phyloP scores from a whole-genome alignment of 2,329 filamentous ascomycete genomes.

The Apiospora kogelbergensis region DNA sequence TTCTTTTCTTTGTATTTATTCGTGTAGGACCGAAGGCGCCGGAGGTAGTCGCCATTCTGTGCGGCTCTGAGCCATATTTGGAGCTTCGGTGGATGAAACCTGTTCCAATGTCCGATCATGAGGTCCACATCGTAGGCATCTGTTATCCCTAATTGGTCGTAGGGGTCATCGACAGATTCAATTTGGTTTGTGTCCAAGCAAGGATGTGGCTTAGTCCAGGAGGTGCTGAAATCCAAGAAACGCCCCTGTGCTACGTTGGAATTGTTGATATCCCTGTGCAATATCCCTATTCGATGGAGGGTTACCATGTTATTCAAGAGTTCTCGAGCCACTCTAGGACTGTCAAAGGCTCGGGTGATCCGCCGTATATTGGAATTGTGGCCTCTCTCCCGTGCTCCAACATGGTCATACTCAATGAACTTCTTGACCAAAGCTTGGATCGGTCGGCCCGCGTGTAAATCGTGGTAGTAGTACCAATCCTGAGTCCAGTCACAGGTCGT shows the following conservation, averaged over 20 bases:
- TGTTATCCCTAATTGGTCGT: background rate
- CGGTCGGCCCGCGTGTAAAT: background rate
- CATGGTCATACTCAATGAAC: background rate
- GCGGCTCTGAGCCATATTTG: background rate
- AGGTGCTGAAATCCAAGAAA: slow-evolving; percentile 13
- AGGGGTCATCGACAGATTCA: background rate
- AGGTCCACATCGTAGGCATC: background rate
- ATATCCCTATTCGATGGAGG: background rate
- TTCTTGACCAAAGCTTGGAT: slow-evolving; percentile 9
- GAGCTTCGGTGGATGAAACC: background rate
- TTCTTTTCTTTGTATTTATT: background rate
- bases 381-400: background rate
- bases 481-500: background rate
- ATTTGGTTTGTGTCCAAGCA: background rate
- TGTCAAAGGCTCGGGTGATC: background rate
- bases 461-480: slow-evolving; percentile 11
- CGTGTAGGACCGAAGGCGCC: background rate
- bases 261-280: slow-evolving; percentile 5
- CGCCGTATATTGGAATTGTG: background rate
- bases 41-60: background rate
- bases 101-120: background rate
- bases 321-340: background rate
- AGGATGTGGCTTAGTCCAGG: slow-evolving; percentile 13
- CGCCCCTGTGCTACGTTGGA: slow-evolving; percentile 3
- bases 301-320: background rate